phyloP scores from a whole-genome alignment of 2,329 filamentous ascomycete genomes.

The Nemania diffusa region DNA sequence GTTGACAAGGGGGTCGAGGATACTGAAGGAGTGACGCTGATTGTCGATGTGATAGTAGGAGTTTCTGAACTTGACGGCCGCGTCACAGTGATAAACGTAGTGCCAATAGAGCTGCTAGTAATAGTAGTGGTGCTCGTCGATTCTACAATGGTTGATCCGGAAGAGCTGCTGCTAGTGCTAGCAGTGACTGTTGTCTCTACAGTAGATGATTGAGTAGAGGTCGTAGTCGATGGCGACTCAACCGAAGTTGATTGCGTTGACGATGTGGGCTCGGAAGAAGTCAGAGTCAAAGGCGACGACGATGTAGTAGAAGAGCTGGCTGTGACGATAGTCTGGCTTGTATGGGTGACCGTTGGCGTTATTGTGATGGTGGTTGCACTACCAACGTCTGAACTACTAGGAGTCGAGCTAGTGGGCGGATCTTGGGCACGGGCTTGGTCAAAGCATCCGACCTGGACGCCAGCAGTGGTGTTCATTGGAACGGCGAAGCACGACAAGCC shows the following conservation, averaged over 20 bases:
- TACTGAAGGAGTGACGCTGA: background rate
- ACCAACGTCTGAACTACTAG: constrained; percentile 16
- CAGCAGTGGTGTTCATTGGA: constrained; percentile 61
- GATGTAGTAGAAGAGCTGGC: constrained; percentile 10
- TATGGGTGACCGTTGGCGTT: constrained; percentile 43
- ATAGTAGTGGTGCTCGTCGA: constrained; percentile 2
- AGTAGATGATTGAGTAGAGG: constrained; percentile 23
- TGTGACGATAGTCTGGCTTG: constrained; percentile 31
- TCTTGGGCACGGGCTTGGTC: constrained; percentile 44
- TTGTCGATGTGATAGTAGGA: constrained; percentile 20
- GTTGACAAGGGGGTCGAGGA: constrained; percentile 7
- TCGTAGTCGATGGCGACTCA: constrained; percentile 12
- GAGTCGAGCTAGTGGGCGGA: constrained; percentile 21
- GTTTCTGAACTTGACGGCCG: constrained; percentile 29
- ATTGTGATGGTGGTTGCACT: constrained; percentile 40
- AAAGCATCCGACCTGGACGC: constrained; percentile 62
- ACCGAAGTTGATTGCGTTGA: constrained; percentile 20
- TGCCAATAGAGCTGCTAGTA: constrained; percentile 5
- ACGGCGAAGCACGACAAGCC: constrained; percentile 62
- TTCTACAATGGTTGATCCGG: constrained; percentile 13
- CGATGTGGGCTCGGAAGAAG: constrained; percentile 9
- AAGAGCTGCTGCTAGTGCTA: constrained; percentile 11
- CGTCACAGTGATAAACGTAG: constrained; percentile 31
- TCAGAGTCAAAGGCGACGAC: background rate
- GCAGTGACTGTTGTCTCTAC: background rate